These are phyloP conservation scores for Xylogone sp. DNA, from an alignment of 2,329 filamentous ascomycete species.

Conservation along the genomic window DNA sequence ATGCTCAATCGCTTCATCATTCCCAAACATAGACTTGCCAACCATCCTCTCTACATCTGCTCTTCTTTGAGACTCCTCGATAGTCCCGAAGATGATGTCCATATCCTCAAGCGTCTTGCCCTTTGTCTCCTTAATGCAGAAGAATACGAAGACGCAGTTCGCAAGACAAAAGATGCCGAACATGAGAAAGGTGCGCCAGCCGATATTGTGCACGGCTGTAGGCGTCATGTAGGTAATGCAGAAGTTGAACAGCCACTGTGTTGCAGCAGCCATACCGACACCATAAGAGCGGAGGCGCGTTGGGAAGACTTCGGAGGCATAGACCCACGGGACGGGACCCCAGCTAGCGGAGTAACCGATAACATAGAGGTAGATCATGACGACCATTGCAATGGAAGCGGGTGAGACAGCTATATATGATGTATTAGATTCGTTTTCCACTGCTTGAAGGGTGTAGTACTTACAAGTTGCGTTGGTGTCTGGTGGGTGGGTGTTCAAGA, in stretches of 20 bases:
- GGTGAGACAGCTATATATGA: conserved; percentile 40
- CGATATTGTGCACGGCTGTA: conserved; percentile 38
- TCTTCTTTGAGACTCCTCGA: conserved; percentile 4
- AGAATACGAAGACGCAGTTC: conserved; percentile 41
- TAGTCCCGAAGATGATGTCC: conserved; percentile 21
- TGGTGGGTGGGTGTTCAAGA: conserved; percentile 41
- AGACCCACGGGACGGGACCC: conserved; percentile 51
- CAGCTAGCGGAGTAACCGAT: conserved; percentile 46
- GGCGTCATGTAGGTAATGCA: conserved; percentile 56
- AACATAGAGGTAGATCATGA: conserved; percentile 24
- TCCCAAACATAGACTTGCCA: not conserved
- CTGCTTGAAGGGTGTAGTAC: conserved; percentile 41
- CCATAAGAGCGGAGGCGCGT: conserved; percentile 45
- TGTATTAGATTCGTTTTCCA: conserved; percentile 14
- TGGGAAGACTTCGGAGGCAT: conserved; percentile 49
- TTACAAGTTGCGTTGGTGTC: conserved; percentile 6
- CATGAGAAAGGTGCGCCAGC: conserved; percentile 42
- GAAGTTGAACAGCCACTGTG: conserved; percentile 72
- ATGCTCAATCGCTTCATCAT: not conserved
- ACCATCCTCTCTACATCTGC: conserved; percentile 13
- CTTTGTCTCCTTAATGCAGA: conserved; percentile 65
- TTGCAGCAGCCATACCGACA: conserved; percentile 62
- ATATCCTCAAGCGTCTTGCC: conserved; percentile 62
- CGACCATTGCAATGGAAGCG: conserved; percentile 17
- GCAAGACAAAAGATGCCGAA: conserved; percentile 42